Percentiles rank a stretch among this genome's conserved stretches.
Evolutionary conservation across 345 rosid genomes (phyloP).

Genomic region (rapeseed (Brassica napus)): DNA sequence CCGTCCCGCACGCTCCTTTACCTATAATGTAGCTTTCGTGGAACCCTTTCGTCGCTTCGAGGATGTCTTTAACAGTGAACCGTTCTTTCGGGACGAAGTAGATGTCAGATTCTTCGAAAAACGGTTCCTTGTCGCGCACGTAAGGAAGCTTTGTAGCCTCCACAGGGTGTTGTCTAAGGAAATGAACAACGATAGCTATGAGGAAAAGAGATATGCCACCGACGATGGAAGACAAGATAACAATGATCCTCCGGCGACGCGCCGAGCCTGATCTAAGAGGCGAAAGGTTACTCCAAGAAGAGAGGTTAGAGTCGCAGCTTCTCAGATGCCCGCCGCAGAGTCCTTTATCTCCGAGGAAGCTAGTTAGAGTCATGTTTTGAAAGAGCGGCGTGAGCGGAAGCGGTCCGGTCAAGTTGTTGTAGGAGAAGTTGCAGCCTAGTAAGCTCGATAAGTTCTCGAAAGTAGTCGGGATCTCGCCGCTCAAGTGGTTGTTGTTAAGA

Average conservation of each 20-base stretch:
- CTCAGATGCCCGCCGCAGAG: slow-evolving; percentile 76
- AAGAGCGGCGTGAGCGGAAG: slow-evolving; percentile 60
- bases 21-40: slow-evolving; percentile 81
- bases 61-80: slow-evolving; percentile 80
- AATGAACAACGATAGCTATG: slow-evolving; percentile 59
- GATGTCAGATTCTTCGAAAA: slow-evolving; percentile 56
- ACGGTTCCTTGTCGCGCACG: slow-evolving; percentile 49
- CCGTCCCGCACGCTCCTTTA: slow-evolving; percentile 93
- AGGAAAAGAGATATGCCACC: slow-evolving; percentile 82
- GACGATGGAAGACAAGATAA: slow-evolving; percentile 54
- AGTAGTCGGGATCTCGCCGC: slow-evolving; percentile 70
- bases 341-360: slow-evolving; percentile 72
- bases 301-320: slow-evolving; percentile 49
- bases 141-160: slow-evolving; percentile 42
- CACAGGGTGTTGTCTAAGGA: slow-evolving; percentile 55
- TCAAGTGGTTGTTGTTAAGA: slow-evolving; percentile 77
- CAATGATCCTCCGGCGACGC: slow-evolving; percentile 59
- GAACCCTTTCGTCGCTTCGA: slow-evolving; percentile 76
- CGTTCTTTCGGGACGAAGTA: slow-evolving; percentile 84
- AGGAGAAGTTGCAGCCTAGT: slow-evolving; percentile 84
- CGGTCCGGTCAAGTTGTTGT: slow-evolving; percentile 77
- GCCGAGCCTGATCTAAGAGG: slow-evolving; percentile 27
- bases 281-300: slow-evolving; percentile 43
- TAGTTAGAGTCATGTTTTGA: slow-evolving; percentile 56
- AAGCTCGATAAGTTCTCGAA: slow-evolving; percentile 71